Base-by-base conservation (phyloP, 2,329 filamentous ascomycete genomes). In the Metarhizium brunneum region DNA sequence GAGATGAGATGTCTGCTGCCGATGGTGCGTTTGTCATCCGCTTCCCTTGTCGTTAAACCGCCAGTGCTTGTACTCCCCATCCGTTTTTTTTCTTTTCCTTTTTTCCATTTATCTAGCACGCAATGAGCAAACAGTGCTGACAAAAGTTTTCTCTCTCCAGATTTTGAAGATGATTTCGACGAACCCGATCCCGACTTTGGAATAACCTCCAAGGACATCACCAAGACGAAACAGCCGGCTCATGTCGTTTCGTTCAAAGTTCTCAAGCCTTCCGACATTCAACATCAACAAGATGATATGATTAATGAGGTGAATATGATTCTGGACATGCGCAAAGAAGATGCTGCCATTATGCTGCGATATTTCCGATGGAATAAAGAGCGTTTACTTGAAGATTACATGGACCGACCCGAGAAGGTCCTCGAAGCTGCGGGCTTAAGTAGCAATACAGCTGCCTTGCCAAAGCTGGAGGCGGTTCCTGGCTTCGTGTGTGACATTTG, bases 321-420 rank as follows among this genome's bases (percentile, higher is more conserved):
- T 60, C 80, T 99, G 40, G 89, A 92, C 57, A 85, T 96, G 67
- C 85, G 88, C 16, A 88, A 90, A 64, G 94, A 97, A 71, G 89
- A 94, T 60, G 86, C 89, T 0, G 92, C 92, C 29, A 96, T 99
- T 54, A 78, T 99, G 45, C 77, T 99, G 57, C 87, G 94, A 50
- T 83, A 94, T 71, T 90, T 89, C 63, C 83, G 91, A 66, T 99
- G 94, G 94, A 97, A 97, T 71, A 94, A 96, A 70, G 94, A 99
- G 69, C 85, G 89, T 43, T 71, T 99, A 62, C 92, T 97, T 56
- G 94, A 99, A 66, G 86, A 90, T 60, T 97, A 97, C 71, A 96
- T 99, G 92, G 92, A 99, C 61, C 82, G 83, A 52, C 85, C 88
- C 3, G 84, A 88, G 57, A 83, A 87, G 65, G 83, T 94, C 2